Evolutionary conservation across 805 yeast species (phyloP).

Genomic region (Pichia scutulata): DNA sequence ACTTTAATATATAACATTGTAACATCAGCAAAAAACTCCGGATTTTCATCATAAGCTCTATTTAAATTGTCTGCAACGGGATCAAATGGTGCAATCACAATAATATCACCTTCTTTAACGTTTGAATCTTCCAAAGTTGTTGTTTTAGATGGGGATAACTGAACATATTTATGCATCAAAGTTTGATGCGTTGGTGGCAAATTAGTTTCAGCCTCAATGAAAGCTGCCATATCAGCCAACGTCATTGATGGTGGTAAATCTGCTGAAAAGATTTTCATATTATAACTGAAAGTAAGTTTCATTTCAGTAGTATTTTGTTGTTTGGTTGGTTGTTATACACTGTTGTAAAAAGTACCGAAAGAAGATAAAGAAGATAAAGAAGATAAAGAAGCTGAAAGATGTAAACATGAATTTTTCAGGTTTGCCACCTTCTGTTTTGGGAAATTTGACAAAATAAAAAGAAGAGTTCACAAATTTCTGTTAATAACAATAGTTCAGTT

Average conservation of each 20-base stretch:
- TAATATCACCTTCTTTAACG: constrained; percentile 2
- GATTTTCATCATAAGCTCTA: constrained; percentile 77
- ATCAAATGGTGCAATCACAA: constrained; percentile 5
- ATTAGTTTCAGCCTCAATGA: constrained; percentile 7
- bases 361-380: background rate
- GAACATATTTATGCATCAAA: constrained; percentile 4
- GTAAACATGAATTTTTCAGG: background rate
- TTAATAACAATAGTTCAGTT: no score
- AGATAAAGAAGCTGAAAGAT: no score
- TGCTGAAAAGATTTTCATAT: constrained; percentile 1
- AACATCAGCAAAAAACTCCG: constrained; percentile 81
- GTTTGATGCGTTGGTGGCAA: constrained; percentile 10
- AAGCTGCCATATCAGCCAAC: constrained; percentile 9
- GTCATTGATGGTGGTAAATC: constrained; percentile 10
- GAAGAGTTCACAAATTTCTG: no score
- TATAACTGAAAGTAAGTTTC: constrained; percentile 6
- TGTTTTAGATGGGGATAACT: constrained; percentile 4
- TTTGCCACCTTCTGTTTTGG: constrained; percentile 5
- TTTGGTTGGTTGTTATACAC: background rate
- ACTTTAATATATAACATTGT: constrained; percentile 77
- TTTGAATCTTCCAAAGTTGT: constrained; percentile 7
- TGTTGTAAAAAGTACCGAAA: background rate
- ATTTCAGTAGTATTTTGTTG: background rate
- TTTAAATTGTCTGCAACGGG: constrained; percentile 36
- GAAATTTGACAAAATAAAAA: background rate